phyloP scores from a whole-genome alignment of 2,329 filamentous ascomycete genomes.

The Verticillium klebahnii region DNA sequence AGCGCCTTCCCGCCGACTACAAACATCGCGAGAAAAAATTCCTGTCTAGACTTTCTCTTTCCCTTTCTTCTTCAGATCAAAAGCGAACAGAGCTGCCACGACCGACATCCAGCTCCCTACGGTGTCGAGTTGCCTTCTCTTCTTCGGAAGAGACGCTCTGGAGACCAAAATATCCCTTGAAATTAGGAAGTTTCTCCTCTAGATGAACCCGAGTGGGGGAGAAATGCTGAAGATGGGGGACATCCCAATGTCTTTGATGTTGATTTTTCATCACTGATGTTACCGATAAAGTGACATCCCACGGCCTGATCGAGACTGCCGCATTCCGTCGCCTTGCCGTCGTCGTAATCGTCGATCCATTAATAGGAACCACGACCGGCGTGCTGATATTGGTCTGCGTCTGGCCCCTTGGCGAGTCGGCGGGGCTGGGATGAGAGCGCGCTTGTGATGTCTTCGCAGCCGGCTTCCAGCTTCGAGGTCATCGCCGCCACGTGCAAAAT shows the following conservation, averaged over 20 bases:
- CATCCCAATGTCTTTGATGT: slow-evolving; percentile 25
- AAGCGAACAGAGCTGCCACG: slow-evolving; percentile 60
- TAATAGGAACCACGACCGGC: neutral
- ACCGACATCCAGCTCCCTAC: slow-evolving; percentile 54
- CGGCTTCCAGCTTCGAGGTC: neutral
- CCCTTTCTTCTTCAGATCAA: slow-evolving; percentile 50
- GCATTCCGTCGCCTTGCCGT: neutral
- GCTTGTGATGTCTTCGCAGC: too few species aligned
- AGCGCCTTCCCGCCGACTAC: slow-evolving; percentile 12
- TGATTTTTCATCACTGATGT: neutral
- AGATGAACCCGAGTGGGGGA: slow-evolving; percentile 35
- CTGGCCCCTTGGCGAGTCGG: neutral
- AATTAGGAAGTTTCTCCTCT: slow-evolving; percentile 58
- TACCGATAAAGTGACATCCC: neutral
- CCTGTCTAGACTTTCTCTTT: slow-evolving; percentile 23
- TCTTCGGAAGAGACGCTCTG: slow-evolving; percentile 45
- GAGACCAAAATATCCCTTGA: slow-evolving; percentile 52
- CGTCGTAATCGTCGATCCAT: neutral
- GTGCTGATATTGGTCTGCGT: neutral
- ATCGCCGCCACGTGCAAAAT: neutral
- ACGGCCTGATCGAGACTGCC: neutral
- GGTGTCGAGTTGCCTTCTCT: slow-evolving; percentile 60
- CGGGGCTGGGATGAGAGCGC: neutral
- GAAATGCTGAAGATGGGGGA: slow-evolving; percentile 60
- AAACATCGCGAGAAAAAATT: slow-evolving; percentile 18